These are phyloP conservation scores for Yamadazyma oceani DNA, from an alignment of 1,139 yeast species.

Conservation along the genomic window DNA sequence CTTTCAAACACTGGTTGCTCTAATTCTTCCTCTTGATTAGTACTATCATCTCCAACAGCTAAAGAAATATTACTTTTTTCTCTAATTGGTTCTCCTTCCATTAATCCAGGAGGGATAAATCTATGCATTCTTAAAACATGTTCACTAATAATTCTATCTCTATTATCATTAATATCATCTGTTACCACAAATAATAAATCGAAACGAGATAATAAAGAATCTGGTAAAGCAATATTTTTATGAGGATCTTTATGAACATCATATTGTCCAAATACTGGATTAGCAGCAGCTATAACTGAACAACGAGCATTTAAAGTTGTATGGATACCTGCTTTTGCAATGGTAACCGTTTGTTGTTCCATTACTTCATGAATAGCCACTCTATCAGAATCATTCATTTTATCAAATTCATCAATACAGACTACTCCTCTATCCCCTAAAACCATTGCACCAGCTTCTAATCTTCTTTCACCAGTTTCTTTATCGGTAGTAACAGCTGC, in stretches of 20 bases:
- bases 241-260: conserved; percentile 97
- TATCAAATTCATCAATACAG: conserved; percentile 98
- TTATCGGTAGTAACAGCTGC: conserved; percentile 97
- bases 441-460: conserved; percentile 99
- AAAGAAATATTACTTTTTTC: conserved; percentile 69
- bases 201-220: conserved; percentile 93
- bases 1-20: conserved; percentile 73
- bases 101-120: conserved; percentile 81
- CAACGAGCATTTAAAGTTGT: conserved; percentile 96
- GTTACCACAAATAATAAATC: conserved; percentile 94
- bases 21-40: conserved; percentile 46
- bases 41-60: conserved; percentile 74
- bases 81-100: conserved; percentile 93
- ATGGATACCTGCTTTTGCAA: conserved; percentile 98
- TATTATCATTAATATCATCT: conserved; percentile 84
- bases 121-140: conserved; percentile 95
- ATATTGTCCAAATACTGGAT: conserved; percentile 96
- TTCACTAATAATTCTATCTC: conserved; percentile 87
- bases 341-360: conserved; percentile 99
- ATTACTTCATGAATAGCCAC: conserved; percentile 99
- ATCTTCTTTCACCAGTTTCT: conserved; percentile 94
- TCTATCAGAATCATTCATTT: conserved; percentile 94
- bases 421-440: conserved; percentile 96
- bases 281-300: conserved; percentile 97
- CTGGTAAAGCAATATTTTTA: conserved; percentile 94